Evolutionary conservation across 176 grass and related monocot genomes (phyloP).

Genomic region (Lolium perenne): DNA sequence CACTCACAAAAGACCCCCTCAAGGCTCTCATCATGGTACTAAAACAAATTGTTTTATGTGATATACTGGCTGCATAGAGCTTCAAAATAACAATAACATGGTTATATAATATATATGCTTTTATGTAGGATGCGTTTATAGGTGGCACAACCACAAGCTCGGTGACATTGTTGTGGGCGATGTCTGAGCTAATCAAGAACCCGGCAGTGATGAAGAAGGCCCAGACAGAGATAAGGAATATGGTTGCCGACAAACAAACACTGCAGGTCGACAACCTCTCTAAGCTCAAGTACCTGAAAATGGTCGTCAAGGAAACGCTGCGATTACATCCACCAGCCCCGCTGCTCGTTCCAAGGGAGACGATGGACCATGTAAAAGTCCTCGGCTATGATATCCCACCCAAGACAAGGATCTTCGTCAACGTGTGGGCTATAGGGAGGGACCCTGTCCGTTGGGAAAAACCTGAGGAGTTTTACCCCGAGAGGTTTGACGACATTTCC

Average conservation of each 20-base stretch:
- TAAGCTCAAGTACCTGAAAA: neutral
- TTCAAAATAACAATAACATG: neutral
- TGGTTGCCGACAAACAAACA: neutral
- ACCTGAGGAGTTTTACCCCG: neutral
- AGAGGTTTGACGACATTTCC: slow-evolving; percentile 7
- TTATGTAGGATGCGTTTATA: neutral
- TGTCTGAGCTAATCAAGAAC: slow-evolving; percentile 30
- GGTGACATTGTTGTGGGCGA: slow-evolving; percentile 28
- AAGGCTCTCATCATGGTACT: slow-evolving; percentile 34
- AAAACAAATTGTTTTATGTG: neutral
- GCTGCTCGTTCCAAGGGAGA: neutral
- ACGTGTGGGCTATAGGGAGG: slow-evolving; percentile 5
- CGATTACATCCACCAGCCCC: slow-evolving; percentile 18
- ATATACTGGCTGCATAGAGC: neutral
- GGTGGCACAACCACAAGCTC: neutral
- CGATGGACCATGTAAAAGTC: neutral
- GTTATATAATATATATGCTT: neutral
- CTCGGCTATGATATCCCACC: slow-evolving; percentile 10
- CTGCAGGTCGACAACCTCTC: neutral
- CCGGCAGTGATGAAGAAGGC: neutral
- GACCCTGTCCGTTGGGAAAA: neutral
- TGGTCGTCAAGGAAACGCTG: slow-evolving; percentile 35
- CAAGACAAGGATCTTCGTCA: slow-evolving; percentile 23
- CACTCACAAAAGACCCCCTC: slow-evolving; percentile 13
- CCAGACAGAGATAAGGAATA: neutral